A percentile compares a stretch with the other conserved stretches of the same genome.
Evolutionary conservation across 768 basidiomycete genomes (phyloP).

Genomic region (Boletus vinaceobasis): DNA sequence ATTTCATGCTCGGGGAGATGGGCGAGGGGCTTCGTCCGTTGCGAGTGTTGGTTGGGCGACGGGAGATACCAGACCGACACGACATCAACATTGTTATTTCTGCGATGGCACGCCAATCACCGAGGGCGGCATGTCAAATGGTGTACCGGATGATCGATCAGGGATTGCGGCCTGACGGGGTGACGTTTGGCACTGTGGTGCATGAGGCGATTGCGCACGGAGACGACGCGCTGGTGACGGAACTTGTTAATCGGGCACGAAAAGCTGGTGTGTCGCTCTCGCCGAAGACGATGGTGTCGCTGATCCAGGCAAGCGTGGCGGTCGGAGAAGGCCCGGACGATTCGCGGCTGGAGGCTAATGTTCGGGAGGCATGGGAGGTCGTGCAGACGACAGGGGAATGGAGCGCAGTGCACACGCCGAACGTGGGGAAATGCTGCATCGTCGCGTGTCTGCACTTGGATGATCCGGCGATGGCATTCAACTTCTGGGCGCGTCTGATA

Average conservation of each 20-base stretch:
- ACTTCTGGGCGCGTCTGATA: constrained; percentile 56
- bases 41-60: constrained; percentile 42
- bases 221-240: constrained; percentile 41
- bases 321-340: constrained; percentile 25
- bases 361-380: constrained; percentile 42
- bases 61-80: constrained; percentile 54
- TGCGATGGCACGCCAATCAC: constrained; percentile 48
- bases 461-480: constrained; percentile 51
- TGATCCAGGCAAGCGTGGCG: constrained; percentile 43
- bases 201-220: constrained; percentile 50
- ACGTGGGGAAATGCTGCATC: constrained; percentile 52
- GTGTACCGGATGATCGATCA: constrained; percentile 48
- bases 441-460: constrained; percentile 45
- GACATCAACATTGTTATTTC: constrained; percentile 65
- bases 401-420: constrained; percentile 39
- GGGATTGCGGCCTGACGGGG: constrained; percentile 49
- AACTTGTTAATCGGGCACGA: constrained; percentile 42
- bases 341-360: constrained; percentile 28
- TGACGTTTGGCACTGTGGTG: constrained; percentile 60
- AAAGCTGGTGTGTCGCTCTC: constrained; percentile 38
- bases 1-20: constrained; percentile 53
- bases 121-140: constrained; percentile 43
- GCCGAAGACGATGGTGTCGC: constrained; percentile 45
- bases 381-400: constrained; percentile 37
- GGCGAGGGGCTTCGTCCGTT: constrained; percentile 47